phyloP scores from a whole-genome alignment of 1,284 basidiomycete species.

The Psilocybe mexicana region DNA sequence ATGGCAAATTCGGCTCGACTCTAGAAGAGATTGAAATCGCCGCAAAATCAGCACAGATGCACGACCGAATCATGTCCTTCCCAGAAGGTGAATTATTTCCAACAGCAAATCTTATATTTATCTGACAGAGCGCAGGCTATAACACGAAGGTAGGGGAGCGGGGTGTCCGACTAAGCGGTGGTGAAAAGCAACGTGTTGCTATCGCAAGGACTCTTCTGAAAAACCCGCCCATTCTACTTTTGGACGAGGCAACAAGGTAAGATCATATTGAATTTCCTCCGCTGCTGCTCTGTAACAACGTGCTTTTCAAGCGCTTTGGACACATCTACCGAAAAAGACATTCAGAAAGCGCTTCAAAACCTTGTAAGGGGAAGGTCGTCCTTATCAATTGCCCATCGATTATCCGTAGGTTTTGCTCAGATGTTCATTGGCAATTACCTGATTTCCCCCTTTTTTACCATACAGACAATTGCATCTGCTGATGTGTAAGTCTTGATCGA shows the following conservation, averaged over 20 bases:
- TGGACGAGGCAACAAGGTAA: slow-evolving; percentile 82
- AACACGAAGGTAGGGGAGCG: slow-evolving; percentile 73
- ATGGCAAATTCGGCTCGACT: slow-evolving; percentile 70
- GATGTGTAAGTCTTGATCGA: slow-evolving; percentile 54
- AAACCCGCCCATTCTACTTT: slow-evolving; percentile 78
- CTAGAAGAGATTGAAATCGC: slow-evolving; percentile 72
- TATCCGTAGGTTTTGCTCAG: slow-evolving; percentile 60
- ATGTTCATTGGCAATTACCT: not conserved
- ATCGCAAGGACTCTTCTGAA: slow-evolving; percentile 87
- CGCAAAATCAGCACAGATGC: slow-evolving; percentile 78
- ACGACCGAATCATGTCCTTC: slow-evolving; percentile 77
- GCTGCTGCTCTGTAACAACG: not conserved
- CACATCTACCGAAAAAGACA: slow-evolving; percentile 82
- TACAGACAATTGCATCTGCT: slow-evolving; percentile 72
- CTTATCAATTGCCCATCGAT: slow-evolving; percentile 77
- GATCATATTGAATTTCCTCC: slow-evolving; percentile 9
- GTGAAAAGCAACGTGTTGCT: slow-evolving; percentile 87
- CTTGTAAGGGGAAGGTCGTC: slow-evolving; percentile 71
- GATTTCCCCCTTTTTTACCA: slow-evolving; percentile 18
- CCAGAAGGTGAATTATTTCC: slow-evolving; percentile 56
- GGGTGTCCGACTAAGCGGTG: slow-evolving; percentile 75
- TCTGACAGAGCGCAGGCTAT: slow-evolving; percentile 42
- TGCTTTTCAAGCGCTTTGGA: slow-evolving; percentile 62
- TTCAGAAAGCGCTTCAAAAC: slow-evolving; percentile 80
- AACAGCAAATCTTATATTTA: slow-evolving; percentile 1